Evolutionary conservation across 75 land plant genomes (phyloP), one percentile per base, ranked within the genome.

Genomic region (Picea glauca): DNA sequence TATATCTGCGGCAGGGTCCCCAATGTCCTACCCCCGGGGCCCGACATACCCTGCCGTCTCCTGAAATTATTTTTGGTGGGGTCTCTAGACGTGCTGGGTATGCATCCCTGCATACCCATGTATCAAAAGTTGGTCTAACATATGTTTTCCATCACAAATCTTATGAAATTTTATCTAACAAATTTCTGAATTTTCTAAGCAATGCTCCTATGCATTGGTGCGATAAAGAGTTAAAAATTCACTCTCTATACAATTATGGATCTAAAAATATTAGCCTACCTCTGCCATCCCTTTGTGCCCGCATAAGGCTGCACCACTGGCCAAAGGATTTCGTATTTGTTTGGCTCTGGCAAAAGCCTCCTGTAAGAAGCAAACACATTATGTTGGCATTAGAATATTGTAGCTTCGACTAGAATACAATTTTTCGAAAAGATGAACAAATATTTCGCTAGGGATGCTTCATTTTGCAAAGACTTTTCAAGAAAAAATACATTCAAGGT

Each of bases 281-380:
- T 93, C 91, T 75, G 91, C 77, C 99, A 98, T 98, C 76, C 89
- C 88, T 60, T 90, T 91, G 72, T 95, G 94, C 14, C 99, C 99
- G 81, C 98, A 93, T 5, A 98, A 83, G 9, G 93, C 86, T 82
- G 90, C 93, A 40, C 94, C 98, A 56, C 96, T 85, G 13, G 84
- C 85, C 20, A 72, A 62, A 46, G 99, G 94, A 76, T 81, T 79
- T 30, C 60, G 60, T 50, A 89, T 83, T 43, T 80, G 57, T 81
- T 93, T 93, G 20, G 83, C 84, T 77, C 82, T 88, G 59, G 85
- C 72, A 89, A 98, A 98, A 32, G 93, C 94, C 82, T 88, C 91
- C 98, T 95, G 88, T 35, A 65, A 15, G n/a, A 79, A 74, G 11
- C 46, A 80, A 31, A 76, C 62, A 32, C 31, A 31, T 50, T 58